phyloP scores from a whole-genome alignment of 225 moss, liverwort and hornwort genomes.

The Antitrichia curtipendula region DNA sequence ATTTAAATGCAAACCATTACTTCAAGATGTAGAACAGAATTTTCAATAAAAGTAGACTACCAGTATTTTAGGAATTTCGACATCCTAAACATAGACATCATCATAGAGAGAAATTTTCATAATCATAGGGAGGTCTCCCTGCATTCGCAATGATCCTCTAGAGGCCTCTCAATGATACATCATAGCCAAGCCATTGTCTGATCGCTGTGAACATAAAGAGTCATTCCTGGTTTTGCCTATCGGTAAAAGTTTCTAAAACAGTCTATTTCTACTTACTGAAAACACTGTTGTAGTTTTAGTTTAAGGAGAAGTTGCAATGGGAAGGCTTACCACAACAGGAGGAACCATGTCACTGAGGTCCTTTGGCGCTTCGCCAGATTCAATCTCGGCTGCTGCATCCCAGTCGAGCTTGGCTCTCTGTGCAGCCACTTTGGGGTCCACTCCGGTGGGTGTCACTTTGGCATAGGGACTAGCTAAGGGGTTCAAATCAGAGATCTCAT shows the following conservation, averaged over 20 bases:
- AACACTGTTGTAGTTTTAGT: background rate
- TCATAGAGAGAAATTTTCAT: background rate
- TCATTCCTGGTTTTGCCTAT: background rate
- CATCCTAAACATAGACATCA: background rate
- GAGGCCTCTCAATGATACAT: background rate
- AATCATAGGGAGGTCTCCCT: background rate
- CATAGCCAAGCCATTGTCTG: background rate
- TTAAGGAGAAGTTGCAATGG: background rate
- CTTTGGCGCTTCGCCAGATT: slow-evolving; percentile 45
- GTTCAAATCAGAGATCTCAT: slow-evolving; percentile 15
- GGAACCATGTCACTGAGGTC: slow-evolving; percentile 66
- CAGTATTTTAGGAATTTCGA: background rate
- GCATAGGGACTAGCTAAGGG: slow-evolving; percentile 63
- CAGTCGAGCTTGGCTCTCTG: slow-evolving; percentile 76
- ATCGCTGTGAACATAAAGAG: background rate
- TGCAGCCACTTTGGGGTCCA: slow-evolving; percentile 87
- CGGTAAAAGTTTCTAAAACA: background rate
- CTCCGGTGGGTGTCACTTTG: slow-evolving; percentile 76
- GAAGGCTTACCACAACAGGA: slow-evolving; percentile 61
- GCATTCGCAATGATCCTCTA: background rate
- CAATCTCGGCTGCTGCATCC: slow-evolving; percentile 78
- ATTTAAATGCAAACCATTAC: background rate
- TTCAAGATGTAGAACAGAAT: background rate
- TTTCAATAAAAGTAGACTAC: background rate
- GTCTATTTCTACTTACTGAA: background rate